Evolutionary conservation across 768 basidiomycete species (phyloP).

Genomic region (Neoboletus subvelutipes): DNA sequence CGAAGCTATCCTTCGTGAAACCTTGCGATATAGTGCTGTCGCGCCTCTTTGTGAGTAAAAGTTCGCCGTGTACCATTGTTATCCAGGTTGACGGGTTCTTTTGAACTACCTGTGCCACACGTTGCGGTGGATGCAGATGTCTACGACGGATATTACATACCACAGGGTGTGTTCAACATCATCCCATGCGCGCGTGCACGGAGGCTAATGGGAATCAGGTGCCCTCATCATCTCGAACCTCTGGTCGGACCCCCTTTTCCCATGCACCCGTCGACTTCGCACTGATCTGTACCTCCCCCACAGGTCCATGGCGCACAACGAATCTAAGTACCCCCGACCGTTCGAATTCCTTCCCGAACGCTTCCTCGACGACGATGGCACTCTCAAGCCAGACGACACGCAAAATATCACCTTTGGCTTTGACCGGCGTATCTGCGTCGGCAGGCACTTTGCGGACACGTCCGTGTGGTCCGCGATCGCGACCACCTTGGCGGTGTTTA

Average conservation of each 20-base stretch:
- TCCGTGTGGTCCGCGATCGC: conserved; percentile 20
- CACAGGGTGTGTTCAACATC: conserved; percentile 28
- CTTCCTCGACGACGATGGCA: conserved; percentile 33
- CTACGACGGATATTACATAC: conserved; percentile 49
- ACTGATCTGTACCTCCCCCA: not conserved
- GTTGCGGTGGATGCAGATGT: conserved; percentile 37
- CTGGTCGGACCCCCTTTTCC: not conserved
- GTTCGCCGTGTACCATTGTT: not conserved
- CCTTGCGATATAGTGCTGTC: conserved; percentile 4
- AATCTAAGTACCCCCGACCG: conserved; percentile 36
- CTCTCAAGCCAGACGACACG: conserved; percentile 11
- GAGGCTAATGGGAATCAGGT: not conserved
- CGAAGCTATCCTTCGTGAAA: conserved; percentile 16
- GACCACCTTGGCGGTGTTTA: conserved; percentile 12
- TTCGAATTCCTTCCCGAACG: conserved; percentile 40
- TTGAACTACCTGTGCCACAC: conserved; percentile 27
- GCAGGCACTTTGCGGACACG: conserved; percentile 20
- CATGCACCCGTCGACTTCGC: not conserved
- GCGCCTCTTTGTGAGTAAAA: conserved; percentile 11
- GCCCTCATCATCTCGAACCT: conserved; percentile 11
- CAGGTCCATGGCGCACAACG: conserved; percentile 19
- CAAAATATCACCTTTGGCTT: conserved; percentile 24
- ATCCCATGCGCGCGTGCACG: not conserved
- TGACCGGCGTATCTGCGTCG: conserved; percentile 27
- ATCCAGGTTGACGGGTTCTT: not conserved